Conservation (phyloP, 2,329 filamentous ascomycete species). For the Hypoxylon sp. region DNA sequence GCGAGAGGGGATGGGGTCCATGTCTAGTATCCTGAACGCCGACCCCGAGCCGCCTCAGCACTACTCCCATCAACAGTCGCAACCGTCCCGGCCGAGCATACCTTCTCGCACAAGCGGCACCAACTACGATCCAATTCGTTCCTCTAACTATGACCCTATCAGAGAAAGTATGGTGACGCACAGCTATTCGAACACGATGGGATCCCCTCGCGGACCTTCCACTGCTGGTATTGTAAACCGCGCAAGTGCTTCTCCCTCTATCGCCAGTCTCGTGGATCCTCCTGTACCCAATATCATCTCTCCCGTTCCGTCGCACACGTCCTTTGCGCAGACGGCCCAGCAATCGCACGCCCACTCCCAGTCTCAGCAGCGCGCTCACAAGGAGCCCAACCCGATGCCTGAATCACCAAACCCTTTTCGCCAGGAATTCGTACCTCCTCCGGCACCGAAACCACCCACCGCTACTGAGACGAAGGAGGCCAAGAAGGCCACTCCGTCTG, state of each 20-base stretch:
- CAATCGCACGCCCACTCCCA: conserved; percentile 43
- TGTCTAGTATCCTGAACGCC: conserved; percentile 65
- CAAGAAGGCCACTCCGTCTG: conserved; percentile 51
- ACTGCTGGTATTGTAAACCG: conserved; percentile 61
- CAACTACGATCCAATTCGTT: conserved; percentile 89
- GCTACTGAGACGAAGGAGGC: conserved; percentile 50
- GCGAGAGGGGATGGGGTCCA: conserved; percentile 60
- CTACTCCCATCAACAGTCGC: conserved; percentile 55
- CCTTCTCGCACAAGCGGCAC: conserved; percentile 74
- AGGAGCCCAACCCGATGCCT: conserved; percentile 51
- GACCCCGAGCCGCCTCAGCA: conserved; percentile 55
- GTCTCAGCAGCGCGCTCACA: conserved; percentile 43
- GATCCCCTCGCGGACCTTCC: conserved; percentile 58
- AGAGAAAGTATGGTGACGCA: conserved; percentile 67
- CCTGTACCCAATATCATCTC: conserved; percentile 55
- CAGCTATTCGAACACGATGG: conserved; percentile 56
- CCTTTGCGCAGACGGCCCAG: conserved; percentile 46
- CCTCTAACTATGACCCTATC: conserved; percentile 71
- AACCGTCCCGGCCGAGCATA: conserved; percentile 50
- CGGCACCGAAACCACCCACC: conserved; percentile 43
- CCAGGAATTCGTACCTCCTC: conserved; percentile 48
- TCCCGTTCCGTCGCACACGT: conserved; percentile 49
- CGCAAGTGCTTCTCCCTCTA: conserved; percentile 89
- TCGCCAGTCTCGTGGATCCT: conserved; percentile 87
- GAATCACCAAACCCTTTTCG: conserved; percentile 54